phyloP scores from a whole-genome alignment of 805 yeast species.

The Tetrapisispora taiwanensis region DNA sequence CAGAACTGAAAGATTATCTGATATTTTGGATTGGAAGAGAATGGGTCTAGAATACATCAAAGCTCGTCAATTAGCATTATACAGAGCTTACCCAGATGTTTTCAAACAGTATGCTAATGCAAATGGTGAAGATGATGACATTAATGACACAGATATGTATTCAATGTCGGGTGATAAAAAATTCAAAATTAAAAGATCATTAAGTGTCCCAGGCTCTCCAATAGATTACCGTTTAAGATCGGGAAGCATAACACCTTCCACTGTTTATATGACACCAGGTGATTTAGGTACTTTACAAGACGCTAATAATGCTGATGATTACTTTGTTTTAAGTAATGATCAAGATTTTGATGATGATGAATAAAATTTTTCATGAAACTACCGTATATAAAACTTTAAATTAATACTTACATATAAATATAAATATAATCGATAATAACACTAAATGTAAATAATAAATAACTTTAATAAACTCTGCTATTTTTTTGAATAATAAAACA shows the following conservation, averaged over 20 bases:
- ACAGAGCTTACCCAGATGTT: conserved; percentile 87
- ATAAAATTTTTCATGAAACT: conserved; percentile 14
- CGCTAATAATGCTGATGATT: conserved; percentile 72
- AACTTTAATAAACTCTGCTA: neutral
- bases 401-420: neutral
- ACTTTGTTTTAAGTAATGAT: conserved; percentile 36
- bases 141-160: conserved; percentile 24
- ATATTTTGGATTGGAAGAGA: conserved; percentile 91
- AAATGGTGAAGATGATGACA: conserved; percentile 24
- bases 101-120: conserved; percentile 35
- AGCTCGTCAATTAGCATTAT: conserved; percentile 84
- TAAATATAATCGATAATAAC: neutral
- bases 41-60: conserved; percentile 96
- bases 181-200: conserved; percentile 76
- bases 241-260: conserved; percentile 13
- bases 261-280: conserved; percentile 90
- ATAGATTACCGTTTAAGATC: conserved; percentile 35
- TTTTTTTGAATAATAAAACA: too few species aligned
- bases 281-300: conserved; percentile 96
- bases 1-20: conserved; percentile 89
- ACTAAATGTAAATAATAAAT: neutral
- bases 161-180: conserved; percentile 32
- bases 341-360: conserved; percentile 31
- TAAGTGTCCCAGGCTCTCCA: conserved; percentile 97
- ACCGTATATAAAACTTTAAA: neutral